Percentiles rank a stretch among this genome's conserved stretches.
Evolutionary conservation across 108 stramenopile genomes (phyloP).

Genomic region (Stephanodiscus triporus): DNA sequence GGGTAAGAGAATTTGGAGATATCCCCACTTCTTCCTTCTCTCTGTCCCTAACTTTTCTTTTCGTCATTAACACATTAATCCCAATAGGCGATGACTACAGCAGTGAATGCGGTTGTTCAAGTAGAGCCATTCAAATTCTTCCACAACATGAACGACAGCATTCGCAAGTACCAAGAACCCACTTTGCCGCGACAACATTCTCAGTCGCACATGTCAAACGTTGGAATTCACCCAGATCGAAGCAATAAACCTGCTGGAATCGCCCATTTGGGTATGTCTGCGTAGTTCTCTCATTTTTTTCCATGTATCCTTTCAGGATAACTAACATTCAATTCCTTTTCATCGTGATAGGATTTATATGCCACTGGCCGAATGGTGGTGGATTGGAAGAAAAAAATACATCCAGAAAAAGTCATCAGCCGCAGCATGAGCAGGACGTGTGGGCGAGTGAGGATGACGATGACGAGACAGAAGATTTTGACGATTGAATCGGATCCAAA

Average conservation of each 20-base stretch:
- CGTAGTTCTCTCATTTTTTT: neutral
- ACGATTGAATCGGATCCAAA: neutral
- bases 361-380: constrained; percentile 55
- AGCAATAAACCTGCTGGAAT: constrained; percentile 52
- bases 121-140: constrained; percentile 88
- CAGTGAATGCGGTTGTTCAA: constrained; percentile 77
- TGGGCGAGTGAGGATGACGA: neutral
- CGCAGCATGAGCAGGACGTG: neutral
- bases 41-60: constrained; percentile 23
- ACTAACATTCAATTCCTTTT: neutral
- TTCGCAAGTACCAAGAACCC: constrained; percentile 28
- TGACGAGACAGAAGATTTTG: constrained; percentile 2
- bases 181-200: constrained; percentile 2
- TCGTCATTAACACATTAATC: constrained; percentile 3
- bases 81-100: constrained; percentile 76
- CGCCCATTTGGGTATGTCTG: constrained; percentile 35
- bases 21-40: neutral
- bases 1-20: constrained; percentile 27
- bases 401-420: neutral
- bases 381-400: constrained; percentile 40
- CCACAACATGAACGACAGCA: constrained; percentile 48
- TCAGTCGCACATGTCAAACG: constrained; percentile 28
- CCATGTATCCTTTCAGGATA: neutral
- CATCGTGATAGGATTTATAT: constrained; percentile 33
- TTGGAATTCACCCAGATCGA: constrained; percentile 36